phyloP scores from a whole-genome alignment of 805 yeast species.

The Pichia membranifaciens region DNA sequence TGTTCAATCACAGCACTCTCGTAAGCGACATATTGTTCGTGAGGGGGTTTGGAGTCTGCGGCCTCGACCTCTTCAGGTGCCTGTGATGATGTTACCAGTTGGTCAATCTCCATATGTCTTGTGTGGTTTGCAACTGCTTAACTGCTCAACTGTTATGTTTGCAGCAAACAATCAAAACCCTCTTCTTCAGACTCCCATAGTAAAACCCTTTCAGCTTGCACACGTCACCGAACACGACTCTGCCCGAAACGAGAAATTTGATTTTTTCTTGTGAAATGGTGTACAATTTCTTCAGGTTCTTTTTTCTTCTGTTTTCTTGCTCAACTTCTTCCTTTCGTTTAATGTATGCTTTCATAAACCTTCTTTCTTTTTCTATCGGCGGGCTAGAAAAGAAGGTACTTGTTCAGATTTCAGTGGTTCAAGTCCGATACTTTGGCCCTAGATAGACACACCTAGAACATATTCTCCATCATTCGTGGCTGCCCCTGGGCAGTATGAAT shows the following conservation, averaged over 20 bases:
- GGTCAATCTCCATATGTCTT: background rate
- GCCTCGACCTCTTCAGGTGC: background rate
- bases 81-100: background rate
- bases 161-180: too few species aligned
- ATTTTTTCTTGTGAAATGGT: too few species aligned
- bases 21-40: background rate
- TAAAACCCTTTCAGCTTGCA: too few species aligned
- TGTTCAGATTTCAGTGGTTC: conserved; percentile 9
- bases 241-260: too few species aligned
- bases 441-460: conserved; percentile 63
- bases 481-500: conserved; percentile 24
- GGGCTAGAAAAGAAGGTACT: conserved; percentile 12
- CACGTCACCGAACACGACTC: too few species aligned
- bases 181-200: too few species aligned
- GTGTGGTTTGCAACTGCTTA: too few species aligned
- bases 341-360: background rate
- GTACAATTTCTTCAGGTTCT: background rate
- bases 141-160: too few species aligned
- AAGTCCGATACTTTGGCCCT: conserved; percentile 53
- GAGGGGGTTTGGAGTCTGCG: background rate
- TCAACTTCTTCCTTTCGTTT: too few species aligned
- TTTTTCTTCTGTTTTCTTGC: background rate
- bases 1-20: background rate
- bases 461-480: conserved; percentile 68
- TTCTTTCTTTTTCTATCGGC: background rate